These are phyloP conservation scores for Paramecium pentaurelia DNA, from an alignment of 73 alveolate species.

Conservation along the genomic window DNA sequence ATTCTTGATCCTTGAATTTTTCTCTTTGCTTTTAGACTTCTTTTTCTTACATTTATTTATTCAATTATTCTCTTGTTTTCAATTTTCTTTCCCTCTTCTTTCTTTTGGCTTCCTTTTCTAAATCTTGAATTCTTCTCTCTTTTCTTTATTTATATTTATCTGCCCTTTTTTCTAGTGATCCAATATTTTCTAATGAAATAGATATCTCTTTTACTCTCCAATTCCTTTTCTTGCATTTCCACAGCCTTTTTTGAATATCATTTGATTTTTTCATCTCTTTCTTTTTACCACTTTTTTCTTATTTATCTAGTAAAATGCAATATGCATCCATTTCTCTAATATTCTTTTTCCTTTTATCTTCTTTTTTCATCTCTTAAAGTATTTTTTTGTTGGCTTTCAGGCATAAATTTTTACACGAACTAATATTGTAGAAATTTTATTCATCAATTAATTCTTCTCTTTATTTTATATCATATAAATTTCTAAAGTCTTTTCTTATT, in stretches of 20 bases:
- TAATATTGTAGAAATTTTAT: background rate
- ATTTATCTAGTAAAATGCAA: constrained; percentile 41
- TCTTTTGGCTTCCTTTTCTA: constrained; percentile 39
- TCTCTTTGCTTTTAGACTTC: constrained; percentile 41
- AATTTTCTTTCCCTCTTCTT: constrained; percentile 37
- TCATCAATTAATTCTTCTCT: constrained; percentile 60
- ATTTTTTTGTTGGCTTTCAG: constrained; percentile 55
- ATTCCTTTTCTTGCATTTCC: constrained; percentile 36
- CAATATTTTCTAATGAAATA: constrained; percentile 23
- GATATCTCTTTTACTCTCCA: background rate
- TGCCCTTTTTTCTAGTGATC: constrained; percentile 45
- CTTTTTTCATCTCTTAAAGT: background rate
- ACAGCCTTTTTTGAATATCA: constrained; percentile 25
- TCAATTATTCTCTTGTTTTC: constrained; percentile 35
- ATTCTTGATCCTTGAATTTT: constrained; percentile 48
- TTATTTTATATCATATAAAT: constrained; percentile 44
- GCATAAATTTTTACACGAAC: constrained; percentile 50
- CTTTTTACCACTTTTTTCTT: constrained; percentile 59
- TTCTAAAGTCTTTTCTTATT: constrained; percentile 49
- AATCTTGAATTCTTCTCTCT: constrained; percentile 46
- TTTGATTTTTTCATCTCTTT: constrained; percentile 51
- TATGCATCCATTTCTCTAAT: constrained; percentile 61
- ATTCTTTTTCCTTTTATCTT: constrained; percentile 44
- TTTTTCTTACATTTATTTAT: constrained; percentile 55
- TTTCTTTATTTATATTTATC: constrained; percentile 55